A percentile compares a stretch with the other conserved stretches of the same genome.
Evolutionary conservation across 495 filamentous ascomycete species (phyloP).

Genomic region (Glutinoglossum americanum): DNA sequence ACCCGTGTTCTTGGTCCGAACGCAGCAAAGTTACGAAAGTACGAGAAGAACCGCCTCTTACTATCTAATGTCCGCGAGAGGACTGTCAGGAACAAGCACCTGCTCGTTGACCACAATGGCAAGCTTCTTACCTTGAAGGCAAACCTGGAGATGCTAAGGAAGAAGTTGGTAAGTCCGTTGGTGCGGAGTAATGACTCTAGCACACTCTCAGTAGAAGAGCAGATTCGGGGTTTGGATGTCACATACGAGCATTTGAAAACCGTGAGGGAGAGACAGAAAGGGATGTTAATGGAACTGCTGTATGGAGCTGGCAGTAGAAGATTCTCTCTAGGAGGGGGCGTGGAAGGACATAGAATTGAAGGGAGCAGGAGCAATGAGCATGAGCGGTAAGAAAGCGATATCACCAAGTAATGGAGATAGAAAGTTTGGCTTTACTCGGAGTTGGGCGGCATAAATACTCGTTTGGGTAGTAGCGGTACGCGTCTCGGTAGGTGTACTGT

Average conservation of each 20-base stretch:
- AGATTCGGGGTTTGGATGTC: slow-evolving; percentile 60
- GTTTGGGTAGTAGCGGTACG: background rate
- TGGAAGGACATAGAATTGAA: background rate
- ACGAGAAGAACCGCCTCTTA: slow-evolving; percentile 61
- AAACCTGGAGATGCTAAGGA: slow-evolving; percentile 53
- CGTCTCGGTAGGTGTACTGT: background rate
- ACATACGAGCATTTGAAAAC: slow-evolving; percentile 53
- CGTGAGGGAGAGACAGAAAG: slow-evolving; percentile 57
- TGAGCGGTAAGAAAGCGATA: background rate
- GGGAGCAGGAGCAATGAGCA: background rate
- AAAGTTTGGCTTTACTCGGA: background rate
- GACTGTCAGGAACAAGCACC: slow-evolving; percentile 67
- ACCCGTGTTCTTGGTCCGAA: slow-evolving; percentile 58
- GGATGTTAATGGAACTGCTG: slow-evolving; percentile 58
- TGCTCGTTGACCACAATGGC: slow-evolving; percentile 64
- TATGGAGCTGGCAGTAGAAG: slow-evolving; percentile 31
- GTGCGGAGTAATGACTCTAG: slow-evolving; percentile 45
- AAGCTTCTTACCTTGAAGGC: slow-evolving; percentile 58
- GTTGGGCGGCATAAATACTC: background rate
- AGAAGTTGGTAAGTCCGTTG: slow-evolving; percentile 61
- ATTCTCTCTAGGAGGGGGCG: background rate
- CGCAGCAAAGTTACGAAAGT: slow-evolving; percentile 51
- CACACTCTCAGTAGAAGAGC: slow-evolving; percentile 54
- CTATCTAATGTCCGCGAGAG: slow-evolving; percentile 56
- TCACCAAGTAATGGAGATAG: background rate